Base-by-base conservation (phyloP, 257 asterid species). In the Jacaranda copaia region DNA sequence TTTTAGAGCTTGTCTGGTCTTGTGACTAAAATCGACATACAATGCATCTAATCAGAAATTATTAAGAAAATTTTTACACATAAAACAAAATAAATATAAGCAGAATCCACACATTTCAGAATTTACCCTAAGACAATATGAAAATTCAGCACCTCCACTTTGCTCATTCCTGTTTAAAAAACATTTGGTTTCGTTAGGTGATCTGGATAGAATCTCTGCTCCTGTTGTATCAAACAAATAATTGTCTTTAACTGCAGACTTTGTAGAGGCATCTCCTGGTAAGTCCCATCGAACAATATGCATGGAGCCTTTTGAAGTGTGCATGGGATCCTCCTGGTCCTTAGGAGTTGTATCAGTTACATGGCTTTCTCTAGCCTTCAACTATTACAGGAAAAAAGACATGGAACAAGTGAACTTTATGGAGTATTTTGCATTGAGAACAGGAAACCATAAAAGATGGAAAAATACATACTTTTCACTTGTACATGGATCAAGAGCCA, bases 321-420 rank as follows among this genome's bases (percentile, higher is more conserved):
- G 75, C 57, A 80, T 51, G 62, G 32, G 11, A 36, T 81, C 80
- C 78, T 80, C 87, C 4, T 38, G 60, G 68, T 51, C 68, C 62
- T 32, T 20, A 48, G 80, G 65, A 79, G 78, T 77, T 57, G 79
- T 82, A 74, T 70, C 83, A 78, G 78, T 73, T 72, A n/a, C 89
- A 20, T 40, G 68, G 72, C 70, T 75, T 68, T 77, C 87, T 56
- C 69, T 59, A 63, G 72, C 83, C 90, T 85, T 69, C 81, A 80
- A 80, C 43, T 51, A 72, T 68, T 78, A 70, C 45, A 68, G 39
- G 45, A 35, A 67, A 42, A 72, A 83, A 58, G 63, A 48, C 35
- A n/a, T 3, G 36, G 45, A 18, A 82, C 20, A 46, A 20, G 80
- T 74, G 72, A 82, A 65, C 42, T 68, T 73, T 64, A 48, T 53